Evolutionary conservation across 2,329 filamentous ascomycete genomes (phyloP).

Genomic region (Microthyrium microscopicum): DNA sequence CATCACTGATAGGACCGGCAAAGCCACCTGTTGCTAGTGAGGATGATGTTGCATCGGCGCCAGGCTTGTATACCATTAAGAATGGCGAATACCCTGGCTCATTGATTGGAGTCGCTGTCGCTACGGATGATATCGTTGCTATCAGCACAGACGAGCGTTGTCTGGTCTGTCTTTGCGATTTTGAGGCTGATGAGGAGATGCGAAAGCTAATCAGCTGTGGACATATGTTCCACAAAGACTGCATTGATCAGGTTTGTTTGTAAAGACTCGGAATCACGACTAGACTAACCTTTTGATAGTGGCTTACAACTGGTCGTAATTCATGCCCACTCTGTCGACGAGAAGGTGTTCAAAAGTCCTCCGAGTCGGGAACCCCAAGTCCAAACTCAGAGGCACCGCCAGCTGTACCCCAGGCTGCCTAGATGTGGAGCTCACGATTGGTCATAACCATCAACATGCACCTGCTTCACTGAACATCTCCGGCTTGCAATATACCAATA

Average conservation of each 20-base stretch:
- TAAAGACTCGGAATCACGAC: neutral
- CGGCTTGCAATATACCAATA: too few species aligned
- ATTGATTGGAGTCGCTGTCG: conserved; percentile 22
- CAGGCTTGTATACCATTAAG: conserved; percentile 40
- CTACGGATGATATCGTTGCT: conserved; percentile 17
- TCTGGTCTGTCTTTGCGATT: conserved; percentile 50
- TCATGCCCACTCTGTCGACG: conserved; percentile 46
- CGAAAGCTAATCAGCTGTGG: conserved; percentile 45
- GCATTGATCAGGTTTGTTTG: conserved; percentile 47
- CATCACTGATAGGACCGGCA: conserved; percentile 47
- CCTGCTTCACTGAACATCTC: too few species aligned
- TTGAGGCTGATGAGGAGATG: conserved; percentile 43
- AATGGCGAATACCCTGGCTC: conserved; percentile 14
- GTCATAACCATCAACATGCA: too few species aligned
- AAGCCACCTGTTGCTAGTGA: conserved; percentile 52
- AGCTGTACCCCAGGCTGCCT: too few species aligned
- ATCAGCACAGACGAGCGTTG: conserved; percentile 24
- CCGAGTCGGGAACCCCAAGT: too few species aligned
- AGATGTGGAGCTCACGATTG: too few species aligned
- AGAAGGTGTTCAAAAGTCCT: conserved; percentile 40
- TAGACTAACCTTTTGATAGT: conserved; percentile 27
- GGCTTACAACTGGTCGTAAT: conserved; percentile 50
- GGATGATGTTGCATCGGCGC: conserved; percentile 45
- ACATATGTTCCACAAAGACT: conserved; percentile 51
- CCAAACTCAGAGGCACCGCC: too few species aligned